Percentiles rank a stretch among this genome's conserved stretches.
phyloP scores from a whole-genome alignment of 371 early-diverging fungal species.

The Rhizomucor miehei region DNA sequence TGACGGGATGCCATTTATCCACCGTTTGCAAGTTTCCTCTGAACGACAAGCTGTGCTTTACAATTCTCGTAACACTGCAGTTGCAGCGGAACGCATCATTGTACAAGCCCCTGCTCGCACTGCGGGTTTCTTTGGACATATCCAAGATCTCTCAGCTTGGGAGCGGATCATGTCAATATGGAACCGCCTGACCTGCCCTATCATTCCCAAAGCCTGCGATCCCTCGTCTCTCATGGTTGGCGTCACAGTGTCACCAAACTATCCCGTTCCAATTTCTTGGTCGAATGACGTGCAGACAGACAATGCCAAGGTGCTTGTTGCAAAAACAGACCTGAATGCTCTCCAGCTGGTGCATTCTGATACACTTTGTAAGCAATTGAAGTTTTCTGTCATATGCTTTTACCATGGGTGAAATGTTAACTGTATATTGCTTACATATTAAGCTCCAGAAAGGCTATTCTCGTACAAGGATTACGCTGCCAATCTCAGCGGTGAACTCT shows the following conservation, averaged over 20 bases:
- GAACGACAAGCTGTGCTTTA: constrained; percentile 19
- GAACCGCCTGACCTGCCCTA: not conserved
- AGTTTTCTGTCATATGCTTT: too few relatives aligned
- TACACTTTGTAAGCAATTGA: constrained; percentile 44
- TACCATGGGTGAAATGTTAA: too few relatives aligned
- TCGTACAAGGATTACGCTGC: constrained; percentile 47
- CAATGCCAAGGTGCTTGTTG: constrained; percentile 33
- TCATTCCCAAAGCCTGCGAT: not conserved
- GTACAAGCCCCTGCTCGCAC: not conserved
- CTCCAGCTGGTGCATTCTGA: constrained; percentile 61
- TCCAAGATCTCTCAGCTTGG: constrained; percentile 7
- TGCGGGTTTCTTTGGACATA: constrained; percentile 26
- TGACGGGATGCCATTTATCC: constrained; percentile 44
- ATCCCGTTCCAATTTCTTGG: constrained; percentile 22
- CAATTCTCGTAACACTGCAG: constrained; percentile 29
- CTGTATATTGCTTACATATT: not conserved
- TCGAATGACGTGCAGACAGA: not conserved
- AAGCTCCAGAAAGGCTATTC: constrained; percentile 48
- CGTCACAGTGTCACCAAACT: constrained; percentile 60
- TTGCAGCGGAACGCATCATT: constrained; percentile 16
- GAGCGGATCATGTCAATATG: constrained; percentile 2
- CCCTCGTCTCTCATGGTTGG: constrained; percentile 24
- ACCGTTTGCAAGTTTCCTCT: constrained; percentile 34
- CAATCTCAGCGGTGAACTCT: constrained; percentile 39
- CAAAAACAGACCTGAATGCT: constrained; percentile 56